Evolutionary conservation across 257 asterid genomes (phyloP).

Genomic region (Knoxia roxburghii): DNA sequence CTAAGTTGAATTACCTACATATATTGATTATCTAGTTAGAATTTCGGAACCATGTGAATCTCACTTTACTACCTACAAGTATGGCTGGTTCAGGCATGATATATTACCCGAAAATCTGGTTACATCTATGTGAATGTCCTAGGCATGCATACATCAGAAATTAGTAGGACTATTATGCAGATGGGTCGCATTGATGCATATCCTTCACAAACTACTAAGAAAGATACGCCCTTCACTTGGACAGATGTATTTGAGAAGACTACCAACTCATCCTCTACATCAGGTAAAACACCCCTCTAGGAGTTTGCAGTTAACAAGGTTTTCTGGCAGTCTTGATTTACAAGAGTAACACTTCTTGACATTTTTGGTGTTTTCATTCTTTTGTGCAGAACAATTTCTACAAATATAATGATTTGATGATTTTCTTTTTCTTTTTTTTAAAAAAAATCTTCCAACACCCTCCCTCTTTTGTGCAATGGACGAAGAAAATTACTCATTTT

Average conservation of each 20-base stretch:
- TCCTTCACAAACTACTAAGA: conserved; percentile 62
- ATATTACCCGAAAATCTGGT: background rate
- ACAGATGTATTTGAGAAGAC: conserved; percentile 65
- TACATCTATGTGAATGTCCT: conserved; percentile 1
- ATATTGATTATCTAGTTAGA: too few species aligned
- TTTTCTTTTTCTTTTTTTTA: too few species aligned
- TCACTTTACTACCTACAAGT: background rate
- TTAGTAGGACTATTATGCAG: conserved; percentile 32
- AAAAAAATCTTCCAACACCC: too few species aligned
- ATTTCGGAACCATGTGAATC: background rate
- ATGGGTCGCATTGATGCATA: conserved; percentile 77
- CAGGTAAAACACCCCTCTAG: conserved; percentile 43
- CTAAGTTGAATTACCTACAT: too few species aligned
- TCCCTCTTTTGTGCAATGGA: background rate
- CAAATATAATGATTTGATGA: too few species aligned
- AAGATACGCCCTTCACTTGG: conserved; percentile 69
- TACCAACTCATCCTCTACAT: conserved; percentile 31
- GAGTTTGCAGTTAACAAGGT: too few species aligned
- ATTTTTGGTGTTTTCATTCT: too few species aligned
- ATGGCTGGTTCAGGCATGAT: background rate
- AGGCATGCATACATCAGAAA: background rate
- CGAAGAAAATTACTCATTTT: background rate
- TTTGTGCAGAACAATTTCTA: too few species aligned
- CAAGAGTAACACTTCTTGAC: too few species aligned
- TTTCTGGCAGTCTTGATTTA: too few species aligned